Base-by-base conservation (phyloP, 768 basidiomycete genomes). In the Podaxis sp. region DNA sequence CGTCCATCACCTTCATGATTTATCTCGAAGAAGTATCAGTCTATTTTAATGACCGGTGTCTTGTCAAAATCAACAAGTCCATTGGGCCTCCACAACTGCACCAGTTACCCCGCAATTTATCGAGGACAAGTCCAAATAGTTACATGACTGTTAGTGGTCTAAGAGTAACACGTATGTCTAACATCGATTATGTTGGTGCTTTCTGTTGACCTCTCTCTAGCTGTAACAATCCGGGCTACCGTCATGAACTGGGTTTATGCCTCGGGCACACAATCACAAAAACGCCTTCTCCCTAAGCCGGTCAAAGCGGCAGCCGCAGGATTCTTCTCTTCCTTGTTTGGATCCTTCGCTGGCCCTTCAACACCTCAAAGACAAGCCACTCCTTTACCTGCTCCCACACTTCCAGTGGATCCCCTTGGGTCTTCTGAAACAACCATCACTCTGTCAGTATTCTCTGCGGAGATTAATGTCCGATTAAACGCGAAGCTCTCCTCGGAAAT, bases 1-100 rank as follows among this genome's bases (percentile, higher is more conserved):
- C 94, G 2, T 93, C 91, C 0, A 87, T 99, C 59, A 95, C 94
- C 0, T 99, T 99, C 76, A 98, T 97, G 90, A 78, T 83, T 11
- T 82, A 87, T 63, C 81, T 99, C 9, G 77, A 79, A 11, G 82
- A 89, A 72, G 85, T 98, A 61, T 86, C 85, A 66, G 85, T 98
- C 27, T 93, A 85, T 73, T 85, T 97, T 46, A 89, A 98, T 69
- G 88, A 89, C 64, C 84, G 88, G 69, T 79, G 89, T 38, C 79
- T 95, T 4, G 84, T 85, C 4, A 81, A 79, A 43, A 72, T 96
- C 59, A 81, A 79, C 55, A 96, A 94, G 75, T 78, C 81, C 1
- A 70, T 80, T 29, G 87, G 87, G 1, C 58, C 77, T 12, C 77
- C 87, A 1, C 81, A 79, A 66, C 69, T 75, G 6, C 65, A 91